phyloP scores from a whole-genome alignment of 768 basidiomycete species.

The Ramaria rubella region DNA sequence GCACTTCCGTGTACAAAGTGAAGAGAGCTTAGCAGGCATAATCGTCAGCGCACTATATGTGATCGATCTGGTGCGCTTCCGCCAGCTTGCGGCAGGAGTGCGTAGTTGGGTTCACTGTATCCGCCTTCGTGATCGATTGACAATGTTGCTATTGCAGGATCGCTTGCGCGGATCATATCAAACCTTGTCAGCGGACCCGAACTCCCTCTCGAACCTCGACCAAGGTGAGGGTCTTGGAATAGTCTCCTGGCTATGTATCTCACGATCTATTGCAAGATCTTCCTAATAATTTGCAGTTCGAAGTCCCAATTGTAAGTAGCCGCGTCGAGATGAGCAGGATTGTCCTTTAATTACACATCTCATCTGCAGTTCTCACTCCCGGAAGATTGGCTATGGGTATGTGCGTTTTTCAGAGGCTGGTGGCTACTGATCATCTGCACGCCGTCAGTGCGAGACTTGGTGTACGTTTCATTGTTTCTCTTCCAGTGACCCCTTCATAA shows the following conservation, averaged over 20 bases:
- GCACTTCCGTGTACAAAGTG: background rate
- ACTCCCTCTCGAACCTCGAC: constrained; percentile 90
- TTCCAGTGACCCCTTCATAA: background rate
- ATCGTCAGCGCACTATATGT: constrained; percentile 81
- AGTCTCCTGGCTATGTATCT: background rate
- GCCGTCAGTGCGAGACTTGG: constrained; percentile 94
- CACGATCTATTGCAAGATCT: constrained; percentile 49
- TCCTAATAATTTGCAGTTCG: constrained; percentile 88
- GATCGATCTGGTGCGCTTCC: constrained; percentile 90
- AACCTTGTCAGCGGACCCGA: constrained; percentile 86
- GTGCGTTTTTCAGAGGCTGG: constrained; percentile 18
- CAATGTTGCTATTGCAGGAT: constrained; percentile 48
- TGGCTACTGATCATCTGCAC: background rate
- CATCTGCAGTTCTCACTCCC: constrained; percentile 66
- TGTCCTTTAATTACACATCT: constrained; percentile 4
- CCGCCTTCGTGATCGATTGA: background rate
- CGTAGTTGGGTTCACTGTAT: background rate
- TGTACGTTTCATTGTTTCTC: constrained; percentile 44
- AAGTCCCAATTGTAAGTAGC: constrained; percentile 83
- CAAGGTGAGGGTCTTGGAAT: constrained; percentile 49
- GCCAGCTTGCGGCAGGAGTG: constrained; percentile 72
- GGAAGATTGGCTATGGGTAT: constrained; percentile 95
- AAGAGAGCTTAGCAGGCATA: constrained; percentile 10
- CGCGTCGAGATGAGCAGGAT: background rate
- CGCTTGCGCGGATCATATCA: constrained; percentile 90